A percentile compares a stretch with the other conserved stretches of the same genome.
phyloP scores from a whole-genome alignment of 2,329 filamentous ascomycete genomes.

The Penicillium italicum region DNA sequence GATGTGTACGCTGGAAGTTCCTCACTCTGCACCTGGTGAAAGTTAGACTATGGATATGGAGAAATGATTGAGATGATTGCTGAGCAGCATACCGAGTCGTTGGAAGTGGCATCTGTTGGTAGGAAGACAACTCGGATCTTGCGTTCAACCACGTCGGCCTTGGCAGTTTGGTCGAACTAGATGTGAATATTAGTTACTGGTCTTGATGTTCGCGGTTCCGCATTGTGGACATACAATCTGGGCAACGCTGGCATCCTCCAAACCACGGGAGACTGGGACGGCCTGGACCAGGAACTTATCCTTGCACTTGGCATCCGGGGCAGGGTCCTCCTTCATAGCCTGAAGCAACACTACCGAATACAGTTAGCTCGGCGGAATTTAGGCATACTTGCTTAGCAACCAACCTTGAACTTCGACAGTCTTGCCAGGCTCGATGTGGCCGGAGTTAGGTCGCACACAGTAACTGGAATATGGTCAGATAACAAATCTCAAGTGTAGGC shows the following conservation, averaged over 20 bases:
- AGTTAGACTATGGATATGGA: slow-evolving; percentile 5
- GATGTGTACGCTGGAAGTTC: slow-evolving; percentile 56
- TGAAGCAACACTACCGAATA: slow-evolving; percentile 73
- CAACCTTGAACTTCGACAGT: slow-evolving; percentile 90
- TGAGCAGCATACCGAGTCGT: slow-evolving; percentile 35
- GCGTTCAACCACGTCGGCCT: slow-evolving; percentile 77
- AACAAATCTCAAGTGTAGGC: slow-evolving; percentile 1
- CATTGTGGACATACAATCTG: slow-evolving; percentile 63
- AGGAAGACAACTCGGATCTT: slow-evolving; percentile 94
- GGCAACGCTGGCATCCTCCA: slow-evolving; percentile 75
- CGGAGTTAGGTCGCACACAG: slow-evolving; percentile 95
- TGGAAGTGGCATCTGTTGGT: slow-evolving; percentile 53
- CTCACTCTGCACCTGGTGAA: slow-evolving; percentile 35
- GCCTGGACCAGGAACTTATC: slow-evolving; percentile 98
- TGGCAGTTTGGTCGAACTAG: slow-evolving; percentile 73
- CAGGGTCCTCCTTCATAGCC: slow-evolving; percentile 94
- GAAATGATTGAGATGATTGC: not conserved
- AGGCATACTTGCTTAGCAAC: slow-evolving; percentile 8
- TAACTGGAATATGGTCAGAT: slow-evolving; percentile 60
- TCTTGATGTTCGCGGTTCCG: slow-evolving; percentile 4
- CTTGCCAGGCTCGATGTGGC: slow-evolving; percentile 85
- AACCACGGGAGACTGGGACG: slow-evolving; percentile 74
- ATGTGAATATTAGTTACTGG: slow-evolving; percentile 15
- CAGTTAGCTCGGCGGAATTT: slow-evolving; percentile 23
- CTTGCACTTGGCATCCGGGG: slow-evolving; percentile 80